Evolutionary conservation across 2,329 filamentous ascomycete genomes (phyloP).

Genomic region (Gliomastix tumulicola): DNA sequence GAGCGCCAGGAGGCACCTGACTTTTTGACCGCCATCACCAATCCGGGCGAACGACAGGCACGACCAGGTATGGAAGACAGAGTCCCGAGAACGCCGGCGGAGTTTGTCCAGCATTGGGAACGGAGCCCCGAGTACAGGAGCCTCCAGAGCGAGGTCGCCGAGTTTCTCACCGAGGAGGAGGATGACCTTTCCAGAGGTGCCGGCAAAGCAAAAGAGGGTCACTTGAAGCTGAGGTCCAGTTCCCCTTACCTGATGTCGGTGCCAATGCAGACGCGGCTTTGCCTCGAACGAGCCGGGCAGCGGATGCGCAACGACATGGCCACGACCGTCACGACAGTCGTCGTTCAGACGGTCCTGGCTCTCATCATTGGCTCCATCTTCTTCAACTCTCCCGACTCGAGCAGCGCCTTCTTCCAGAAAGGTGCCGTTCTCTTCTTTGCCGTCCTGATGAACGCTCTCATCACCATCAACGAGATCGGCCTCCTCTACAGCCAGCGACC

Average conservation of each 20-base stretch:
- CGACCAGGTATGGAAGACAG: slow-evolving; percentile 47
- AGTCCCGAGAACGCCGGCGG: slow-evolving; percentile 31
- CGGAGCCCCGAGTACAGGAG: background rate
- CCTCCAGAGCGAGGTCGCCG: background rate
- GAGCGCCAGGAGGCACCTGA: slow-evolving; percentile 57
- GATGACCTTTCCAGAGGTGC: background rate
- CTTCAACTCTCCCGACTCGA: slow-evolving; percentile 40
- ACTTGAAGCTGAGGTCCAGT: background rate
- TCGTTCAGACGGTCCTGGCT: slow-evolving; percentile 41
- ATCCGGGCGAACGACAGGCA: slow-evolving; percentile 57
- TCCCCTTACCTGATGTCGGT: slow-evolving; percentile 12
- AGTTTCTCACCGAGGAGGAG: slow-evolving; percentile 2
- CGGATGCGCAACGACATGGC: slow-evolving; percentile 44
- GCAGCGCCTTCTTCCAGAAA: slow-evolving; percentile 43
- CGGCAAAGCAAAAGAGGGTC: background rate
- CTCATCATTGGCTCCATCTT: slow-evolving; percentile 57
- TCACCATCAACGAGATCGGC: slow-evolving; percentile 47
- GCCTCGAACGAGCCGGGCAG: slow-evolving; percentile 42
- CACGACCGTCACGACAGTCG: slow-evolving; percentile 21
- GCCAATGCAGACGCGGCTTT: slow-evolving; percentile 44
- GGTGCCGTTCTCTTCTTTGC: slow-evolving; percentile 55
- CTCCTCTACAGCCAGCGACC: slow-evolving; percentile 31
- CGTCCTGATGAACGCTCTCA: slow-evolving; percentile 51
- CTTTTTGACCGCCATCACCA: slow-evolving; percentile 64
- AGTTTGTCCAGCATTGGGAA: slow-evolving; percentile 2